phyloP scores from a whole-genome alignment of 2,329 filamentous ascomycete species.

The Fusarium citri region DNA sequence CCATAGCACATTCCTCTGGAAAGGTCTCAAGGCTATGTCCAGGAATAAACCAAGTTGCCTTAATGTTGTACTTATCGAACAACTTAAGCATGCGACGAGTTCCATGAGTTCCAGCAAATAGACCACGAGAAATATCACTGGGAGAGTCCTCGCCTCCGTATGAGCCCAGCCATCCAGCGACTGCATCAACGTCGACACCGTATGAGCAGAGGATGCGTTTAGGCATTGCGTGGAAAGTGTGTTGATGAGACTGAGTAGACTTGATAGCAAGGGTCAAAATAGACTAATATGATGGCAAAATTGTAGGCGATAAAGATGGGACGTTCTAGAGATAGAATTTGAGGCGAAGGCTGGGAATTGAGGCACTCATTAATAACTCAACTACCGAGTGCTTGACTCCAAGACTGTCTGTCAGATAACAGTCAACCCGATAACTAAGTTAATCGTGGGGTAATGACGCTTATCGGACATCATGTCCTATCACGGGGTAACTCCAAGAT shows the following conservation, averaged over 20 bases:
- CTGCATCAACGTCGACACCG: constrained; percentile 79
- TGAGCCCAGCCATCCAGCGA: constrained; percentile 79
- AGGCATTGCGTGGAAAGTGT: neutral
- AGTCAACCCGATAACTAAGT: constrained; percentile 4
- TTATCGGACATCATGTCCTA: neutral
- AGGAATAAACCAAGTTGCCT: constrained; percentile 67
- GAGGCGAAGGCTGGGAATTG: neutral
- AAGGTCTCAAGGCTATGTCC: constrained; percentile 63
- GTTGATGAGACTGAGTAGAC: too few species aligned
- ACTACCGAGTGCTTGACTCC: neutral
- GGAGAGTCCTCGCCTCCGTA: constrained; percentile 81
- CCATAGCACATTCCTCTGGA: constrained; percentile 57
- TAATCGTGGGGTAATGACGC: constrained; percentile 17
- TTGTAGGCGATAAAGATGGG: neutral
- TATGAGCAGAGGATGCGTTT: constrained; percentile 54
- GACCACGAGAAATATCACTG: constrained; percentile 51
- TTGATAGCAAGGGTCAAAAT: too few species aligned
- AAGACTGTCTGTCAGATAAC: neutral
- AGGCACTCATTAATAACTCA: neutral
- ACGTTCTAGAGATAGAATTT: neutral
- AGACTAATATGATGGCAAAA: too few species aligned
- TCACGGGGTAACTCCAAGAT: constrained; percentile 46
- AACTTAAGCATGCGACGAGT: constrained; percentile 76
- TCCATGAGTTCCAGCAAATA: constrained; percentile 78
- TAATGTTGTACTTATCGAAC: constrained; percentile 78